These are phyloP conservation scores for Nigrospora osmanthi DNA, from an alignment of 2,329 filamentous ascomycete genomes.

Conservation along the genomic window DNA sequence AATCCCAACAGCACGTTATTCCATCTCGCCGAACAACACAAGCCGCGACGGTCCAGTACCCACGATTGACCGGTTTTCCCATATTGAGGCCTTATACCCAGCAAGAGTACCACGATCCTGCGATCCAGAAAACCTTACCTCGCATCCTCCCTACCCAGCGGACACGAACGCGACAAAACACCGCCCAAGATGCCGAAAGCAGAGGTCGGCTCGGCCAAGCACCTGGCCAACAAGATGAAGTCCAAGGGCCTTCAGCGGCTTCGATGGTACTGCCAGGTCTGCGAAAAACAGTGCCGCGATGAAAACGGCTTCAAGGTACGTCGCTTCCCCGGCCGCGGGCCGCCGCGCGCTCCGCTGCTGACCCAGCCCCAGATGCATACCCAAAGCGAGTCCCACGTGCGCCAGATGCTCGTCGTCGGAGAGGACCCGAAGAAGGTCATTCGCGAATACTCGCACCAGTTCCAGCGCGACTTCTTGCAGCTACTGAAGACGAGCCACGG, in stretches of 20 bases:
- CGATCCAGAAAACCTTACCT: too few relatives aligned
- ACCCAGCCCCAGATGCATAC: conserved; percentile 57
- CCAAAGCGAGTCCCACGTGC: conserved; percentile 76
- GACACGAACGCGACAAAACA: neutral
- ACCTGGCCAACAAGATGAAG: conserved; percentile 86
- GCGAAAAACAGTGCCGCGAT: conserved; percentile 69
- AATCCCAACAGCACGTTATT: neutral
- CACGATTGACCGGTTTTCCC: too few relatives aligned
- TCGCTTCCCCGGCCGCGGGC: too few relatives aligned
- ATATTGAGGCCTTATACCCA: too few relatives aligned
- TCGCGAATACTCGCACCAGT: conserved; percentile 73
- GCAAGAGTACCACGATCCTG: neutral
- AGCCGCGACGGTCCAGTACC: too few relatives aligned
- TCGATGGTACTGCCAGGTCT: conserved; percentile 86
- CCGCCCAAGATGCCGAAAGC: conserved; percentile 72
- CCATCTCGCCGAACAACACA: neutral
- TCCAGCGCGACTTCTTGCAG: conserved; percentile 70
- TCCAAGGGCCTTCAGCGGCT: conserved; percentile 69
- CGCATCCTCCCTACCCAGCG: too few relatives aligned
- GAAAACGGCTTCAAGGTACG: conserved; percentile 73
- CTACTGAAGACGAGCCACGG: conserved; percentile 78
- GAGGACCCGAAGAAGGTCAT: conserved; percentile 82
- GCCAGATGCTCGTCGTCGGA: conserved; percentile 82
- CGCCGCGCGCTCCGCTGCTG: neutral
- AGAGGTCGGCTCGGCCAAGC: conserved; percentile 86